Conservation (phyloP, 2,329 filamentous ascomycete species). For the Lecanosticta acicola region DNA sequence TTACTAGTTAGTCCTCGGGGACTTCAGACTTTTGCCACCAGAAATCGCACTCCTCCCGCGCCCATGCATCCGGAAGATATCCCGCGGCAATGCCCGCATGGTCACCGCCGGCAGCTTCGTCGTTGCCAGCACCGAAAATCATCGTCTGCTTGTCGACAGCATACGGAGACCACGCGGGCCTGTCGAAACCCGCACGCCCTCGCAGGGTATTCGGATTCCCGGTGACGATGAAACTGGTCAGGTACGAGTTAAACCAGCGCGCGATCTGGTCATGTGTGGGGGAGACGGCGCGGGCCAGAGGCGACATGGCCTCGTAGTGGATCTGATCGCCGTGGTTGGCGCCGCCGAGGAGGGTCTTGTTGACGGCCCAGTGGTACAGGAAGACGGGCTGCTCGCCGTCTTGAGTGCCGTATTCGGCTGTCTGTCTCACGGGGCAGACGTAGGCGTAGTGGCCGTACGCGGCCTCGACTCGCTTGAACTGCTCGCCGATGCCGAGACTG, state of each 20-base stretch:
- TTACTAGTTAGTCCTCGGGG: constrained; percentile 17
- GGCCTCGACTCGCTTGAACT: constrained; percentile 55
- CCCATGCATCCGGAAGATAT: constrained; percentile 40
- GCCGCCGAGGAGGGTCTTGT: constrained; percentile 34
- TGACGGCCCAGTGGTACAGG: constrained; percentile 57
- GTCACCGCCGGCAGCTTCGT: constrained; percentile 43
- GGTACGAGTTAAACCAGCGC: constrained; percentile 28
- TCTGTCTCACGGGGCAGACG: constrained; percentile 58
- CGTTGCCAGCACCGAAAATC: constrained; percentile 57
- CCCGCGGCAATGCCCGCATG: constrained; percentile 42
- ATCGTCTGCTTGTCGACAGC: constrained; percentile 28
- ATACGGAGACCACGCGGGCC: constrained; percentile 26
- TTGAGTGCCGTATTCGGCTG: constrained; percentile 42
- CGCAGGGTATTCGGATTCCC: constrained; percentile 29
- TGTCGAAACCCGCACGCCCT: constrained; percentile 18
- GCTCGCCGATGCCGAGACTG: constrained; percentile 42
- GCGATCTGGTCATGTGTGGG: constrained; percentile 30
- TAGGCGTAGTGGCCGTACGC: constrained; percentile 62
- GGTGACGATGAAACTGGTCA: constrained; percentile 31
- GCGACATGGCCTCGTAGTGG: constrained; percentile 31
- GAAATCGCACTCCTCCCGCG: constrained; percentile 50
- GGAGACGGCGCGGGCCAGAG: constrained; percentile 20
- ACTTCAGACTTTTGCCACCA: constrained; percentile 54
- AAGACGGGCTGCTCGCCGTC: constrained; percentile 40
- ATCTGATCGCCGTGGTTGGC: constrained; percentile 35